phyloP scores from a whole-genome alignment of 768 basidiomycete species.

The Lyophyllum shimeji region DNA sequence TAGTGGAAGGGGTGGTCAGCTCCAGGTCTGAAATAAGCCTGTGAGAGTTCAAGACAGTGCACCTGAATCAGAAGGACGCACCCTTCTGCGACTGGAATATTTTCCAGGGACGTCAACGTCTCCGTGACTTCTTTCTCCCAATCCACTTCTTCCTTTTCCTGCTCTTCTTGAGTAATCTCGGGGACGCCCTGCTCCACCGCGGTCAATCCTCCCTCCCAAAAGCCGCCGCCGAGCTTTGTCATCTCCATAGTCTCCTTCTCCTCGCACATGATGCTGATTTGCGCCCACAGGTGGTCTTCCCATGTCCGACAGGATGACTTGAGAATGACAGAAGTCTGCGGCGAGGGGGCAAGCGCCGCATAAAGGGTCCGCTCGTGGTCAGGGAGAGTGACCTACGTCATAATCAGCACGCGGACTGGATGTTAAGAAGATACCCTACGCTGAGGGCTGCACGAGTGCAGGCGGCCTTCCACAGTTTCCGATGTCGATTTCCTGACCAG shows the following conservation, averaged over 20 bases:
- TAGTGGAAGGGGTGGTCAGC: constrained; percentile 79
- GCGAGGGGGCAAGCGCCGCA: constrained; percentile 78
- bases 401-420: neutral
- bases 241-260: constrained; percentile 76
- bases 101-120: constrained; percentile 57
- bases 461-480: constrained; percentile 78
- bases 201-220: constrained; percentile 72
- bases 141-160: constrained; percentile 50
- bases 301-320: constrained; percentile 81
- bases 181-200: constrained; percentile 40
- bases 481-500: constrained; percentile 74
- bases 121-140: constrained; percentile 67
- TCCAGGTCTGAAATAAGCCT: constrained; percentile 39
- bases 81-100: constrained; percentile 65
- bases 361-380: constrained; percentile 83
- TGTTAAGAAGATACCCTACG: constrained; percentile 38
- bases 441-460: constrained; percentile 79
- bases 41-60: neutral
- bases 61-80: constrained; percentile 22
- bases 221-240: constrained; percentile 64
- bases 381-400: constrained; percentile 47
- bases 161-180: constrained; percentile 24
- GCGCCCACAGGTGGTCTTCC: constrained; percentile 97
- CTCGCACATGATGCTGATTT: constrained; percentile 78
- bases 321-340: constrained; percentile 61